Conservation (phyloP, 2,329 filamentous ascomycete genomes). For the Nectriaceae sp. region DNA sequence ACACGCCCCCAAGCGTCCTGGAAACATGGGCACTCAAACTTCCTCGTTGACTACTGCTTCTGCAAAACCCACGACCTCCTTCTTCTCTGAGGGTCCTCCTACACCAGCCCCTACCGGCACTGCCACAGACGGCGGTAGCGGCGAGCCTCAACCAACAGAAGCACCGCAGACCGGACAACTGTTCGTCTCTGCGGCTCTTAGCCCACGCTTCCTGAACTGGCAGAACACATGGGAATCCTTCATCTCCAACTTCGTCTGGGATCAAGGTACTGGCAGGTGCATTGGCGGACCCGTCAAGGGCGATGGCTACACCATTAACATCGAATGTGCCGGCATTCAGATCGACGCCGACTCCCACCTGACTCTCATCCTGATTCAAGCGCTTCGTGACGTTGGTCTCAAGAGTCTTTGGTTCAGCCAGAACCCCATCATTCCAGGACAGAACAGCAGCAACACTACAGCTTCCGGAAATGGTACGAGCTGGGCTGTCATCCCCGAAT, state of each 20-base stretch:
- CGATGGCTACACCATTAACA: slow-evolving; percentile 38
- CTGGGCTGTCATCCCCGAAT: slow-evolving; percentile 43
- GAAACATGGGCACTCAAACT: slow-evolving; percentile 37
- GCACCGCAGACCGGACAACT: slow-evolving; percentile 30
- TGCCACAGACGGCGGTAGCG: slow-evolving; percentile 15
- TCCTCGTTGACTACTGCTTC: slow-evolving; percentile 36
- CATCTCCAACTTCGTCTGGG: slow-evolving; percentile 43
- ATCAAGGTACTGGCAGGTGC: slow-evolving; percentile 38
- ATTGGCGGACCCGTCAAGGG: slow-evolving; percentile 34
- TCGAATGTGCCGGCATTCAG: slow-evolving; percentile 39
- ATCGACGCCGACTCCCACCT: slow-evolving; percentile 42
- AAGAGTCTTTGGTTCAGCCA: slow-evolving; percentile 44
- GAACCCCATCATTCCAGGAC: slow-evolving; percentile 38
- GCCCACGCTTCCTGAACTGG: slow-evolving; percentile 43
- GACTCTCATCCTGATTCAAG: slow-evolving; percentile 42
- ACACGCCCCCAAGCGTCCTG: slow-evolving; percentile 34
- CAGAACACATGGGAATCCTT: slow-evolving; percentile 40
- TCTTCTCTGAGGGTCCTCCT: slow-evolving; percentile 31
- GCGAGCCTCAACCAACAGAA: slow-evolving; percentile 33
- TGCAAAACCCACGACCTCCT: slow-evolving; percentile 35
- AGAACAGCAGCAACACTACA: slow-evolving; percentile 26
- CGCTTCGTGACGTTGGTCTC: slow-evolving; percentile 38
- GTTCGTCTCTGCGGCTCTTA: slow-evolving; percentile 34
- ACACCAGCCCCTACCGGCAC: slow-evolving; percentile 21
- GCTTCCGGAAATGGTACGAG: slow-evolving; percentile 21